Conservation (phyloP, 2,329 filamentous ascomycete species). For the Neonectria coccinea region DNA sequence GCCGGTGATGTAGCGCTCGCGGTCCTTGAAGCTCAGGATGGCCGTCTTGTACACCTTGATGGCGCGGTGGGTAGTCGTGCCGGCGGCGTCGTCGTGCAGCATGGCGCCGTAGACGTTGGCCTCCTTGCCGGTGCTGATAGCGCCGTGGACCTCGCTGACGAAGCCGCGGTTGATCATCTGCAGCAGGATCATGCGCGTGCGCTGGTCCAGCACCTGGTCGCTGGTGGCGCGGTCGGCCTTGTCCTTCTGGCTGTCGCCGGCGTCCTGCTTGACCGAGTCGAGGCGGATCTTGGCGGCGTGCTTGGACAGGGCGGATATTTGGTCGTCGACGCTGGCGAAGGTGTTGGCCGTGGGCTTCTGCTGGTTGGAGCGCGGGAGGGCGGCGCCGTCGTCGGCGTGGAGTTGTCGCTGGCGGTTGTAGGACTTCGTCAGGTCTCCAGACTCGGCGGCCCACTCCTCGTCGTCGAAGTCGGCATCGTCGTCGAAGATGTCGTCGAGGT, state of each 20-base stretch:
- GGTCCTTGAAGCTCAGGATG: conserved; percentile 97
- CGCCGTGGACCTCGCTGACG: conserved; percentile 92
- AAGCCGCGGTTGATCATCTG: conserved; percentile 95
- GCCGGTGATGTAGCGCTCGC: conserved; percentile 94
- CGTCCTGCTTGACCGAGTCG: conserved; percentile 69
- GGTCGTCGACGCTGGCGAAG: conserved; percentile 83
- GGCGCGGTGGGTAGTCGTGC: conserved; percentile 76
- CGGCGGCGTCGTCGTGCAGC: conserved; percentile 66
- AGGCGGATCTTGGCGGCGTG: conserved; percentile 89
- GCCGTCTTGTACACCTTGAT: conserved; percentile 99
- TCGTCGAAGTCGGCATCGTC: conserved; percentile 70
- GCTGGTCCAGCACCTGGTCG: conserved; percentile 93
- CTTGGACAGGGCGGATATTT: conserved; percentile 84
- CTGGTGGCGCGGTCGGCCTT: conserved; percentile 93
- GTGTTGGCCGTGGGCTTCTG: conserved; percentile 86
- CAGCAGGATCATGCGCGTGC: conserved; percentile 93
- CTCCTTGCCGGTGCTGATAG: conserved; percentile 96
- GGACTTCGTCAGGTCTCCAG: conserved; percentile 82
- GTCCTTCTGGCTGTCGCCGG: conserved; percentile 74
- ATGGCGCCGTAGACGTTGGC: conserved; percentile 97
- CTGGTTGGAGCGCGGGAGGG: conserved; percentile 78
- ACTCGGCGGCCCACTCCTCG: conserved; percentile 69
- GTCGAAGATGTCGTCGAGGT: conserved; percentile 49
- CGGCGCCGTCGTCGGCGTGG: conserved; percentile 60
- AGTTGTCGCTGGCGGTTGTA: conserved; percentile 87